Percentiles rank a stretch among this genome's conserved stretches.
Evolutionary conservation across 208 protist genomes (phyloP).

Genomic region (Trypanosomatidae sp.): DNA sequence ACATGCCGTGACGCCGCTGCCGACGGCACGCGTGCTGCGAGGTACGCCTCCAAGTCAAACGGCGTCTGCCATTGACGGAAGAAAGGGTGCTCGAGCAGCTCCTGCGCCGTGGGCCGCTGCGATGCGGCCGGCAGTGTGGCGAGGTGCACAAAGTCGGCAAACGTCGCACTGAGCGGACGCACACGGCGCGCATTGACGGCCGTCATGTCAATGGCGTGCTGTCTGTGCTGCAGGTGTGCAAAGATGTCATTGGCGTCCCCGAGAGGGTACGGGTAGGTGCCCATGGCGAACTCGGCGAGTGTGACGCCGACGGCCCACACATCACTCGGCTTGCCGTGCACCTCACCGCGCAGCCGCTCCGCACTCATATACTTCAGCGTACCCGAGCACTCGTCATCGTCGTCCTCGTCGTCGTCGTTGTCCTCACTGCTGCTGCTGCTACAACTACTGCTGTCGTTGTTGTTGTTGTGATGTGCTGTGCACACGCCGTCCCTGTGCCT

Average conservation of each 20-base stretch:
- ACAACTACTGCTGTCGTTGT: neutral
- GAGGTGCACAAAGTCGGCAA: conserved; percentile 56
- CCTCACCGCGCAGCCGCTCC: conserved; percentile 67
- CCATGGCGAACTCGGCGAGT: conserved; percentile 77
- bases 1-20: conserved; percentile 6
- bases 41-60: conserved; percentile 66
- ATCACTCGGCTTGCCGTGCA: conserved; percentile 63
- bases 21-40: conserved; percentile 23
- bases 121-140: conserved; percentile 37
- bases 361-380: conserved; percentile 86
- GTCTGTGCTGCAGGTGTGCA: conserved; percentile 31
- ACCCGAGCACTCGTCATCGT: conserved; percentile 33
- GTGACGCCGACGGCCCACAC: conserved; percentile 86
- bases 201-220: conserved; percentile 23
- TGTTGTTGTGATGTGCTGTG: neutral
- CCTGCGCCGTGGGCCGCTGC: conserved; percentile 53
- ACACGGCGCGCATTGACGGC: conserved; percentile 15
- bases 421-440: neutral
- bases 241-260: conserved; percentile 46
- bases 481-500: neutral
- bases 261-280: conserved; percentile 65
- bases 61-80: conserved; percentile 67
- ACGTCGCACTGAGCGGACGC: conserved; percentile 26
- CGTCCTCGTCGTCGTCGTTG: neutral
- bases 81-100: conserved; percentile 83